Percentiles rank a stretch among this genome's conserved stretches.
These are phyloP conservation scores for Salvia miltiorrhiza DNA, from an alignment of 257 asterid genomes.

Conservation along the genomic window DNA sequence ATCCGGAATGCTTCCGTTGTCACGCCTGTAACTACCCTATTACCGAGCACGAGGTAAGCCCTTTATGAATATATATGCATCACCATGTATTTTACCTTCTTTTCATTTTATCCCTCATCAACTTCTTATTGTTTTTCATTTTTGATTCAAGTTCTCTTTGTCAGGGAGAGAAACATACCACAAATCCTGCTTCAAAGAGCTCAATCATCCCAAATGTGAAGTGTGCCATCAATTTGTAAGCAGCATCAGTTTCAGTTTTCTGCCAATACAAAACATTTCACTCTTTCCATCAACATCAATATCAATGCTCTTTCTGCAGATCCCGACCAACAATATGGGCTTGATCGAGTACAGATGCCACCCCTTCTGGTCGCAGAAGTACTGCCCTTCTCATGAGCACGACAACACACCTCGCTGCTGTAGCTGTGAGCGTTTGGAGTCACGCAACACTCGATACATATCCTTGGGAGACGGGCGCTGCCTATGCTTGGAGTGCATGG, in stretches of 20 bases:
- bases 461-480: slow-evolving; percentile 91
- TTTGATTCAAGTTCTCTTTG: slow-evolving; percentile 85
- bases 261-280: neutral
- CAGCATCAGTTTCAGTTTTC: slow-evolving; percentile 9
- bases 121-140: slow-evolving; percentile 44
- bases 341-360: slow-evolving; percentile 97
- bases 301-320: slow-evolving; percentile 37
- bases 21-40: slow-evolving; percentile 75
- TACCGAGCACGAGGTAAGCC: slow-evolving; percentile 74
- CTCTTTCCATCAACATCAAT: neutral
- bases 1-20: slow-evolving; percentile 89
- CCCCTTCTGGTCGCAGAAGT: slow-evolving; percentile 91
- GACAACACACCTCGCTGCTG: slow-evolving; percentile 86
- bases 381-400: slow-evolving; percentile 89
- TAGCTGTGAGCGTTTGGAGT: slow-evolving; percentile 97
- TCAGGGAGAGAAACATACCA: slow-evolving; percentile 79
- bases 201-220: slow-evolving; percentile 94
- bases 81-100: neutral
- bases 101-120: slow-evolving; percentile 10
- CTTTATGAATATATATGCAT: neutral
- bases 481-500: slow-evolving; percentile 96
- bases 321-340: slow-evolving; percentile 77
- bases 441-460: slow-evolving; percentile 61
- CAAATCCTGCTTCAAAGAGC: slow-evolving; percentile 91
- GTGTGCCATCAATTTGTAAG: slow-evolving; percentile 92